Percentiles rank a stretch among this genome's conserved stretches.
Conservation (phyloP, 768 basidiomycete species). For the Cubamyces lactineus region DNA sequence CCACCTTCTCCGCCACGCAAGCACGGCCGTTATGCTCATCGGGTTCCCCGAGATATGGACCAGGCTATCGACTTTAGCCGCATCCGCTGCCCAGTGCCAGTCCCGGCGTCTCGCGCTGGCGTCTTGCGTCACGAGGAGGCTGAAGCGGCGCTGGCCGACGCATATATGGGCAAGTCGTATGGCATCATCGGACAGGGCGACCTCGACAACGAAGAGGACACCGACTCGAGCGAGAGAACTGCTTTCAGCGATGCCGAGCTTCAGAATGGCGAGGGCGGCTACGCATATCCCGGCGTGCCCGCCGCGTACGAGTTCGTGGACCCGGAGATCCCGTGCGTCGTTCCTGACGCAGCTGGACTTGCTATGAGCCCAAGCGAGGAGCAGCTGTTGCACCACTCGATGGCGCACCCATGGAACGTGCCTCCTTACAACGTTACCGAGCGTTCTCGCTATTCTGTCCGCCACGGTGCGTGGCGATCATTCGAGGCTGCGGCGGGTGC, state of each 20-base stretch:
- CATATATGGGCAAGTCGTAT: slow-evolving; percentile 4
- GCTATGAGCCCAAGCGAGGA: slow-evolving; percentile 12
- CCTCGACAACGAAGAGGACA: slow-evolving; percentile 1
- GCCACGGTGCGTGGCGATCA: background rate
- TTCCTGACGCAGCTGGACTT: slow-evolving; percentile 3
- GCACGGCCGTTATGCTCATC: slow-evolving; percentile 1
- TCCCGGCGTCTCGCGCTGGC: background rate
- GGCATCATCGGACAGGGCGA: slow-evolving; percentile 2
- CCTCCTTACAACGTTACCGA: slow-evolving; percentile 21
- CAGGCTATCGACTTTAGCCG: slow-evolving; percentile 18
- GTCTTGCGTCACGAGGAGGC: background rate
- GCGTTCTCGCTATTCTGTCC: background rate
- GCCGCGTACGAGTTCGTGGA: slow-evolving; percentile 24
- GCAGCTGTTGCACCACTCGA: background rate
- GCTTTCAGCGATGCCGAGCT: slow-evolving; percentile 5
- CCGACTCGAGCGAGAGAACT: background rate
- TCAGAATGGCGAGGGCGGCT: slow-evolving; percentile 11
- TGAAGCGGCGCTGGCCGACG: background rate
- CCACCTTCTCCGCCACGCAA: background rate
- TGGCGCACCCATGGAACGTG: slow-evolving; percentile 19
- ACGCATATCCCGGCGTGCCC: slow-evolving; percentile 7
- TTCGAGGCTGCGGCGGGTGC: background rate
- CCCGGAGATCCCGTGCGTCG: slow-evolving; percentile 20
- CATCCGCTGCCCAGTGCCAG: slow-evolving; percentile 10
- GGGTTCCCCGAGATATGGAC: slow-evolving; percentile 3